phyloP scores from a whole-genome alignment of 805 yeast species.

The Kodamaea laetipori region DNA sequence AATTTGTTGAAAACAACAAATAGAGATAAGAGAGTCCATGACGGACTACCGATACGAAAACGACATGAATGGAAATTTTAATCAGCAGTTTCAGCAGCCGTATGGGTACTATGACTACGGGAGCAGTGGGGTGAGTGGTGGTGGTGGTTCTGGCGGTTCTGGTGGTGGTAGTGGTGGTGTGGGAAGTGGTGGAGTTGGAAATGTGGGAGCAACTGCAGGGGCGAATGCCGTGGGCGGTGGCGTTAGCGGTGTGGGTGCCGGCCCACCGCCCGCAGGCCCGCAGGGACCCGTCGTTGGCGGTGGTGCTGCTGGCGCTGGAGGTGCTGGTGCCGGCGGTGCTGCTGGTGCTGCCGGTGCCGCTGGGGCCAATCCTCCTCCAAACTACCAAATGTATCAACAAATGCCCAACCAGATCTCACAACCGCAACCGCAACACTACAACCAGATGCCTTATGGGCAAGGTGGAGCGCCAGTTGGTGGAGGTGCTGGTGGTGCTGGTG shows the following conservation, averaged over 20 bases:
- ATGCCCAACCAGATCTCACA: slow-evolving; percentile 14
- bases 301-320: neutral
- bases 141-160: slow-evolving; percentile 5
- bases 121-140: neutral
- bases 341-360: slow-evolving; percentile 14
- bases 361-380: slow-evolving; percentile 20
- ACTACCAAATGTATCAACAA: slow-evolving; percentile 25
- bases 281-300: neutral
- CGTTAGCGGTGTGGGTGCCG: slow-evolving; percentile 1
- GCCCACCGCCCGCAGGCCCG: neutral
- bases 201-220: neutral
- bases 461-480: slow-evolving; percentile 18
- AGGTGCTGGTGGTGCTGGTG: slow-evolving; percentile 15
- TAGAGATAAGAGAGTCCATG: slow-evolving; percentile 3
- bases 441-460: slow-evolving; percentile 13
- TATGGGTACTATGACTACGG: slow-evolving; percentile 15
- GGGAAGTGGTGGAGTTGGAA: slow-evolving; percentile 2
- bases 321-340: slow-evolving; percentile 6
- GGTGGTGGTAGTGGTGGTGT: slow-evolving; percentile 2
- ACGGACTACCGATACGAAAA: slow-evolving; percentile 6
- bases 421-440: slow-evolving; percentile 22
- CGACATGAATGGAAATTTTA: slow-evolving; percentile 16
- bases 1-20: slow-evolving; percentile 2
- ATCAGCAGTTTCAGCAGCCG: slow-evolving; percentile 17
- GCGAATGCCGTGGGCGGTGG: neutral